Evolutionary conservation across 129 eudicot genomes (phyloP).

Genomic region (Flaveria linearis): DNA sequence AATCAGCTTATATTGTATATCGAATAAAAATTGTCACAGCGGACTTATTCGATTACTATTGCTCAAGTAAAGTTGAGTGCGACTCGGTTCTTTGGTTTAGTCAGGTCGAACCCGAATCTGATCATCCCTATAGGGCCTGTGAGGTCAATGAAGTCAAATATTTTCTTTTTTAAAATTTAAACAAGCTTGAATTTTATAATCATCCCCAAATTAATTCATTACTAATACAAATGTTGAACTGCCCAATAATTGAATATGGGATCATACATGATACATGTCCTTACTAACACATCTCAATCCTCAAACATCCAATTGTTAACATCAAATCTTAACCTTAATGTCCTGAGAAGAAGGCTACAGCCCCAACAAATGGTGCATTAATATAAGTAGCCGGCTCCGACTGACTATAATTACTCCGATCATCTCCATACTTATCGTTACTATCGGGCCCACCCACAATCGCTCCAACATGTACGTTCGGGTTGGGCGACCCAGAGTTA

Average conservation of each 20-base stretch:
- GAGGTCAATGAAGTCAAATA: neutral
- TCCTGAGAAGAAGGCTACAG: conserved; percentile 68
- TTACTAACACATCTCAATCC: conserved; percentile 26
- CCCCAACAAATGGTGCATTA: conserved; percentile 96
- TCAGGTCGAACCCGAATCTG: no score
- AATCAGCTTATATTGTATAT: no score
- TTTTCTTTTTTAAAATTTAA: neutral
- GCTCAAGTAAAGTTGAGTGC: no score
- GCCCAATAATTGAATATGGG: conserved; percentile 31
- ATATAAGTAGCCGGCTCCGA: conserved; percentile 96
- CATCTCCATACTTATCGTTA: conserved; percentile 66
- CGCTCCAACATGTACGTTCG: conserved; percentile 77
- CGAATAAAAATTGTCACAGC: no score
- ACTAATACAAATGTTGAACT: neutral
- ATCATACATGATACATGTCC: conserved; percentile 23
- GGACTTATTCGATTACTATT: no score
- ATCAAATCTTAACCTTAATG: conserved; percentile 15
- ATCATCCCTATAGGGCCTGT: no score
- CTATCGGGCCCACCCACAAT: conserved; percentile 84
- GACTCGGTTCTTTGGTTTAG: no score
- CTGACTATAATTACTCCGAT: conserved; percentile 71
- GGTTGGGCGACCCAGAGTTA: conserved; percentile 59
- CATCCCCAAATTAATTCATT: neutral
- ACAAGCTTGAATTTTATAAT: neutral
- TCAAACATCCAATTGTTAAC: conserved; percentile 32